A percentile compares a stretch with the other conserved stretches of the same genome.
Evolutionary conservation across 176 grass and related monocot species (phyloP).

Genomic region (Cenchrus purpureus): DNA sequence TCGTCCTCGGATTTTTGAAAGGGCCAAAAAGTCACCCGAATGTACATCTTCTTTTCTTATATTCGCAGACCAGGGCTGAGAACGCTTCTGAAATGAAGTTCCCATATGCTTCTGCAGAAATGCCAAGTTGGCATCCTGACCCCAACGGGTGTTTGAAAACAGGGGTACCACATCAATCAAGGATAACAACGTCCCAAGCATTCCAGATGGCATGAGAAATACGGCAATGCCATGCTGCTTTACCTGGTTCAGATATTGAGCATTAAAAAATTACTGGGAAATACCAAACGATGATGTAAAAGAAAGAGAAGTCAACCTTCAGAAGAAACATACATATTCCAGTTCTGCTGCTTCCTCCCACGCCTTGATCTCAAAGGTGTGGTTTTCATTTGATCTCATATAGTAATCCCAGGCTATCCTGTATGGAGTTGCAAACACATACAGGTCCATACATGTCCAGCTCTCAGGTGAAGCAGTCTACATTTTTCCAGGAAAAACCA

Average conservation of each 20-base stretch:
- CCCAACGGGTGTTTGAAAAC: slow-evolving; percentile 94
- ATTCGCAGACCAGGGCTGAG: slow-evolving; percentile 60
- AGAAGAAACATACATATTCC: slow-evolving; percentile 77
- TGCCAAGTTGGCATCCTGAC: slow-evolving; percentile 90
- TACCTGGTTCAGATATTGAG: slow-evolving; percentile 54
- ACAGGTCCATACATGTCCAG: slow-evolving; percentile 98
- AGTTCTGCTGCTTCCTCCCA: slow-evolving; percentile 95
- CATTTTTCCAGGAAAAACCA: slow-evolving; percentile 32
- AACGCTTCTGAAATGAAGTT: slow-evolving; percentile 75
- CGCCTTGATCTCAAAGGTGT: slow-evolving; percentile 76
- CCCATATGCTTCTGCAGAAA: slow-evolving; percentile 95
- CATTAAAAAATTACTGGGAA: slow-evolving; percentile 32
- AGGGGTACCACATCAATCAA: slow-evolving; percentile 85
- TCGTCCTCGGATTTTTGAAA: slow-evolving; percentile 91
- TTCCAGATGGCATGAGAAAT: slow-evolving; percentile 95
- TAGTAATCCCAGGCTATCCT: slow-evolving; percentile 98
- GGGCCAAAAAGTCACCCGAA: slow-evolving; percentile 89
- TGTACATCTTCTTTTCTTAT: slow-evolving; percentile 77
- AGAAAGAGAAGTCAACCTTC: slow-evolving; percentile 20
- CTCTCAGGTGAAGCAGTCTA: slow-evolving; percentile 81
- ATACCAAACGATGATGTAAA: not conserved
- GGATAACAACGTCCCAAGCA: slow-evolving; percentile 90
- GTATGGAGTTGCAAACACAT: slow-evolving; percentile 93
- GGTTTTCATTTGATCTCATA: slow-evolving; percentile 54
- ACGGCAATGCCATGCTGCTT: slow-evolving; percentile 92